These are phyloP conservation scores for Fusarium miscanthi DNA, from an alignment of 2,329 filamentous ascomycete species.

Conservation along the genomic window DNA sequence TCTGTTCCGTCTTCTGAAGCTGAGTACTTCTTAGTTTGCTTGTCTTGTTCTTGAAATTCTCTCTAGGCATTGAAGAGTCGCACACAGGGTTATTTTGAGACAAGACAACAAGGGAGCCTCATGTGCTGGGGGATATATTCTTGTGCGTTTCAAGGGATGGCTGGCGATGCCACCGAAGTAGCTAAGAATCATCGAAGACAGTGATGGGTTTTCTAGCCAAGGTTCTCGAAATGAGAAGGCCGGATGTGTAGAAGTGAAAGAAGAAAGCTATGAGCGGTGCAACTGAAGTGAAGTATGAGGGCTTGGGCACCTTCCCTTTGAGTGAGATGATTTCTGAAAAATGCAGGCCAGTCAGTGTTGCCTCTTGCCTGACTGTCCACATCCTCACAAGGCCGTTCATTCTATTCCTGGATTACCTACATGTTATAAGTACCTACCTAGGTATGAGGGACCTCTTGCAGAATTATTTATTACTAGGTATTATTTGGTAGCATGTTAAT, in stretches of 20 bases:
- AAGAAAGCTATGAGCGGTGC: not conserved
- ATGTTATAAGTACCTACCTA: not conserved
- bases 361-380: not conserved
- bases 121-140: not conserved
- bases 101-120: not conserved
- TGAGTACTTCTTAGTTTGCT: too few species aligned
- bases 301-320: not conserved
- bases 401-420: not conserved
- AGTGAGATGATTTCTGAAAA: not conserved
- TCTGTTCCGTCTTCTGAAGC: too few species aligned
- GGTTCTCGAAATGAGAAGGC: not conserved
- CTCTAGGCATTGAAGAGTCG: not conserved
- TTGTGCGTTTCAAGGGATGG: too few species aligned
- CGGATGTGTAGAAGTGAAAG: too few species aligned
- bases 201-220: not conserved
- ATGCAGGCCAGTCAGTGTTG: not conserved
- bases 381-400: not conserved
- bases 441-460: not conserved
- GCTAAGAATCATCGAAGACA: not conserved
- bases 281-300: not conserved
- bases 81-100: not conserved
- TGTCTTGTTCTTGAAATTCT: not conserved
- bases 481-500: not conserved
- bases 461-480: too few species aligned
- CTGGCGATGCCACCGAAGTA: not conserved